Evolutionary conservation across 2,329 filamentous ascomycete genomes (phyloP).

Genomic region (Teratosphaeria viscida): DNA sequence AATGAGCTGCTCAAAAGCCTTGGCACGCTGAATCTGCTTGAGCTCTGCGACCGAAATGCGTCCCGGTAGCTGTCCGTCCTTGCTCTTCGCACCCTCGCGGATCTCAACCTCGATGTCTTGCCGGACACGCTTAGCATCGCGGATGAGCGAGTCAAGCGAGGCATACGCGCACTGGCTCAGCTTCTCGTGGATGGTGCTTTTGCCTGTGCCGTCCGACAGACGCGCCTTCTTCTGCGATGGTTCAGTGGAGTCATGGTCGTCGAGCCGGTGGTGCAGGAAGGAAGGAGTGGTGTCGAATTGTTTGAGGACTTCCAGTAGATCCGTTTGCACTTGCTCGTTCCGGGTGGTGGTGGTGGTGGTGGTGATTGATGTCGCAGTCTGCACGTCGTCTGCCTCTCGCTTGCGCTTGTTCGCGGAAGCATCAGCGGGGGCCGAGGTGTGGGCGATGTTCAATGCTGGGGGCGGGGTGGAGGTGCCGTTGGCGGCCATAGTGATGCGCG

Average conservation of each 20-base stretch:
- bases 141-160: slow-evolving; percentile 31
- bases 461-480: slow-evolving; percentile 13
- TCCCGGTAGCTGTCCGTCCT: slow-evolving; percentile 6
- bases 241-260: slow-evolving; percentile 27
- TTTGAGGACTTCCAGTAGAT: slow-evolving; percentile 33
- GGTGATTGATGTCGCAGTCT: not conserved
- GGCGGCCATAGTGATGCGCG: slow-evolving; percentile 12
- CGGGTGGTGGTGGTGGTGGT: not conserved
- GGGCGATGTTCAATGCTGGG: slow-evolving; percentile 1
- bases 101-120: slow-evolving; percentile 29
- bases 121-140: slow-evolving; percentile 32
- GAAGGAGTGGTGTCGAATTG: slow-evolving; percentile 38
- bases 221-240: slow-evolving; percentile 37
- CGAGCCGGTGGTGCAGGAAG: slow-evolving; percentile 28
- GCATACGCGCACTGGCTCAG: slow-evolving; percentile 30
- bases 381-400: slow-evolving; percentile 27
- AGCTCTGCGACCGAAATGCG: slow-evolving; percentile 29
- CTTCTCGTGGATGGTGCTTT: slow-evolving; percentile 30
- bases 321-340: slow-evolving; percentile 25
- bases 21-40: slow-evolving; percentile 23
- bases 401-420: slow-evolving; percentile 33
- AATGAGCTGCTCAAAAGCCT: slow-evolving; percentile 19
- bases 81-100: slow-evolving; percentile 16
- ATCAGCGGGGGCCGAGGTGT: slow-evolving; percentile 6
- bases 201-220: slow-evolving; percentile 23